These are phyloP conservation scores for Giardia muris DNA, from an alignment of 208 protist genomes.

Conservation along the genomic window DNA sequence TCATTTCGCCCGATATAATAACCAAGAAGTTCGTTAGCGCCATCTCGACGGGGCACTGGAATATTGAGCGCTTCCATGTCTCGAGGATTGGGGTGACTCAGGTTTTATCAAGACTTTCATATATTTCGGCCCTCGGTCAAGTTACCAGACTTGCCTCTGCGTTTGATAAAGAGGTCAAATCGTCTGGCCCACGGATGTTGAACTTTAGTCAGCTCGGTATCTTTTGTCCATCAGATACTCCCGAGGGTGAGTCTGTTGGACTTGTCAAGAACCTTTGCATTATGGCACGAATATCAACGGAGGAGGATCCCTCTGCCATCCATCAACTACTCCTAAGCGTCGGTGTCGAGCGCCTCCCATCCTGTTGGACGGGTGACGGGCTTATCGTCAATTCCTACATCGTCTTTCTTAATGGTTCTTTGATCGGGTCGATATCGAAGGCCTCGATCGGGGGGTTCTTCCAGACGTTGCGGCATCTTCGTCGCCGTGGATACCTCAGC, in stretches of 20 bases:
- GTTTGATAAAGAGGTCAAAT: slow-evolving; percentile 95
- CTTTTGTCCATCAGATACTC: slow-evolving; percentile 96
- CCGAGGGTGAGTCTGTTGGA: slow-evolving; percentile 89
- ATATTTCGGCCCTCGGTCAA: slow-evolving; percentile 88
- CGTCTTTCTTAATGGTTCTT: slow-evolving; percentile 19
- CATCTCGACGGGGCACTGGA: slow-evolving; percentile 81
- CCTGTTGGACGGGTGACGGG: neutral
- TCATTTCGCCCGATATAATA: slow-evolving; percentile 73
- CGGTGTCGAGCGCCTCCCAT: neutral
- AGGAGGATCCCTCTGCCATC: slow-evolving; percentile 68
- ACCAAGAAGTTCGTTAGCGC: slow-evolving; percentile 80
- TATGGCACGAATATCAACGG: slow-evolving; percentile 86
- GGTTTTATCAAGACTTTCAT: slow-evolving; percentile 88
- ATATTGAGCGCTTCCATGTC: slow-evolving; percentile 83
- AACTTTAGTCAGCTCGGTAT: slow-evolving; percentile 97
- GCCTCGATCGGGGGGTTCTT: neutral
- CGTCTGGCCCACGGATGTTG: slow-evolving; percentile 67
- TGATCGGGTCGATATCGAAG: slow-evolving; percentile 15
- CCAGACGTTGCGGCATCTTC: neutral
- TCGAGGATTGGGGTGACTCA: slow-evolving; percentile 70
- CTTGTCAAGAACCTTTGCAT: slow-evolving; percentile 97
- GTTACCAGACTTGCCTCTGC: slow-evolving; percentile 92
- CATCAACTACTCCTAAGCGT: slow-evolving; percentile 32
- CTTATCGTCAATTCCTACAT: neutral
- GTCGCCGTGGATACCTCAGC: neutral